Evolutionary conservation across 352 stramenopile genomes (phyloP).

Genomic region (Globisporangium polare): DNA sequence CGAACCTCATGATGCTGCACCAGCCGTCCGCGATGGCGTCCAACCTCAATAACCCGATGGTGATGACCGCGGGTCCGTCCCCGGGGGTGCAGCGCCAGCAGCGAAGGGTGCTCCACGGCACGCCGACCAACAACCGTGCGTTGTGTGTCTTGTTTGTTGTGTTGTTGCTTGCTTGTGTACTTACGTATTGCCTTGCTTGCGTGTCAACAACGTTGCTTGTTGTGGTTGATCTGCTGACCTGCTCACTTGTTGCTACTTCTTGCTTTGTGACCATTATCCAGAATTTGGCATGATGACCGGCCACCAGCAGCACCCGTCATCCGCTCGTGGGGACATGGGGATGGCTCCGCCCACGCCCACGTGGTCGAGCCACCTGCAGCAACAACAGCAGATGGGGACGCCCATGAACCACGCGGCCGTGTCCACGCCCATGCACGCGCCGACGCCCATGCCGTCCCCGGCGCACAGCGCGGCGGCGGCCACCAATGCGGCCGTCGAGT

Average conservation of each 20-base stretch:
- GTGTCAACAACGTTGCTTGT: background rate
- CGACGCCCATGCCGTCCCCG: constrained; percentile 17
- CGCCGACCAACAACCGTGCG: constrained; percentile 17
- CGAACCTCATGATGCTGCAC: constrained; percentile 31
- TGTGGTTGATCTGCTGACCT: background rate
- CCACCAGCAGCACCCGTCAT: constrained; percentile 15
- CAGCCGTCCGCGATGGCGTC: constrained; percentile 15
- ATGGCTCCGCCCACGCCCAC: constrained; percentile 8
- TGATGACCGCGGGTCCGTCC: constrained; percentile 3
- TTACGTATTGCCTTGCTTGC: background rate
- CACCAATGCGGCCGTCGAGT: constrained; percentile 43
- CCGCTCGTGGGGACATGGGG: constrained; percentile 11
- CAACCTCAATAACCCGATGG: constrained; percentile 12
- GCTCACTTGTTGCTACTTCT: background rate
- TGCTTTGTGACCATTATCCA: background rate
- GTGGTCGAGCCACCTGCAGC: constrained; percentile 13
- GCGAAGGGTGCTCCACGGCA: constrained; percentile 15
- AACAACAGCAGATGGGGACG: constrained; percentile 9
- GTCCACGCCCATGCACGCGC: constrained; percentile 9
- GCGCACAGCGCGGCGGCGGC: constrained; percentile 14
- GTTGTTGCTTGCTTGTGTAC: background rate
- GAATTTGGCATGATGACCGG: constrained; percentile 12
- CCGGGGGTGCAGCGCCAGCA: constrained; percentile 21
- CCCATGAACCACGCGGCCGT: constrained; percentile 9
- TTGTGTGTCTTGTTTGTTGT: background rate